phyloP scores from a whole-genome alignment of 441 rosid species.

The Arabidopsis hybrid region DNA sequence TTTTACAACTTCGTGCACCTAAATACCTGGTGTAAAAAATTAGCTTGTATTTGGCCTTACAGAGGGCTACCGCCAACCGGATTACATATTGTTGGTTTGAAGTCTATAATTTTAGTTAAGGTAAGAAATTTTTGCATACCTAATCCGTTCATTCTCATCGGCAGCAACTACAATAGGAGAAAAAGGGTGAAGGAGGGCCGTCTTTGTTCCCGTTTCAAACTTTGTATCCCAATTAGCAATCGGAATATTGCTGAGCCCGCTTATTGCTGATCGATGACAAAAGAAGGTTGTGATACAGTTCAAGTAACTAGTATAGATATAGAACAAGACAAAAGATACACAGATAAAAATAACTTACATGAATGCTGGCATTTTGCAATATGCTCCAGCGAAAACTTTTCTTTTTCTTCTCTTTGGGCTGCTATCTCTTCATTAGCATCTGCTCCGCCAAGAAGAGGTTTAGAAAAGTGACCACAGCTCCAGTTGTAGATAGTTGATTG shows the following conservation, averaged over 20 bases:
- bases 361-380: conserved; percentile 86
- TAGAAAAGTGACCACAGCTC: conserved; percentile 92
- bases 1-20: background rate
- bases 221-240: conserved; percentile 86
- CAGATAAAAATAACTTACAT: conserved; percentile 48
- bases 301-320: conserved; percentile 17
- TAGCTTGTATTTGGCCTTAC: background rate
- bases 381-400: conserved; percentile 74
- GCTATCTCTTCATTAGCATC: conserved; percentile 74
- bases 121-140: conserved; percentile 48
- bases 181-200: conserved; percentile 80
- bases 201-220: conserved; percentile 79
- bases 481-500: conserved; percentile 88
- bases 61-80: background rate
- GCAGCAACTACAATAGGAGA: conserved; percentile 88
- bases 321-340: conserved; percentile 1
- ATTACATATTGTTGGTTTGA: background rate
- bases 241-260: conserved; percentile 65
- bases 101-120: background rate
- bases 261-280: conserved; percentile 58
- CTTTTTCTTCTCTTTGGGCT: conserved; percentile 79
- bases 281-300: background rate
- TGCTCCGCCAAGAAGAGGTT: conserved; percentile 74
- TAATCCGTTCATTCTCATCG: conserved; percentile 84
- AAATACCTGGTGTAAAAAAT: background rate